Conservation (phyloP, 2,329 filamentous ascomycete genomes). For the Hypoxylon sp. region DNA sequence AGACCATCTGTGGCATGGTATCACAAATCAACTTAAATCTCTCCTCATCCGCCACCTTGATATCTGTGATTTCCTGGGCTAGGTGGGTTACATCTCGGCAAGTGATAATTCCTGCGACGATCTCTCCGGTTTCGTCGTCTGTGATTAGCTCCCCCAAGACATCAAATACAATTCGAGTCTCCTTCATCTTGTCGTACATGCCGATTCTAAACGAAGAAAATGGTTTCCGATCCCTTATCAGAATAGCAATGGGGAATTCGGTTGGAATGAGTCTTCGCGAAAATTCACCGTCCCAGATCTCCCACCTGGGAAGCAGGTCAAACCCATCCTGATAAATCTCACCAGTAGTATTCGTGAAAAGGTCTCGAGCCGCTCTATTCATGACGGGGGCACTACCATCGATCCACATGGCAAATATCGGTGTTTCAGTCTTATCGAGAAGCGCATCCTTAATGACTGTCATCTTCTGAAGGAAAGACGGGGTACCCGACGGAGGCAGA, state of each 20-base stretch:
- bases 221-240: conserved; percentile 73
- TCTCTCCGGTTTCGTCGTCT: conserved; percentile 77
- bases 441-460: conserved; percentile 83
- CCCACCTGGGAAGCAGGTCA: conserved; percentile 73
- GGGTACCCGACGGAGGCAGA: conserved; percentile 67
- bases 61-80: conserved; percentile 76
- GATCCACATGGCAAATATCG: conserved; percentile 85
- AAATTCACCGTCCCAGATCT: conserved; percentile 77
- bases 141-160: conserved; percentile 76
- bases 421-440: conserved; percentile 80
- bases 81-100: conserved; percentile 81
- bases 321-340: conserved; percentile 62
- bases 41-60: conserved; percentile 79
- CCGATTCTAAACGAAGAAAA: conserved; percentile 74
- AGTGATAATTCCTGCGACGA: conserved; percentile 79
- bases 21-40: conserved; percentile 84
- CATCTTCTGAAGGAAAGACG: conserved; percentile 80
- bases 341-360: conserved; percentile 64
- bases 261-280: conserved; percentile 67
- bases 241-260: conserved; percentile 76
- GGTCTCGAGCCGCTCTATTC: conserved; percentile 73
- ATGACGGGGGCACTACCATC: conserved; percentile 81
- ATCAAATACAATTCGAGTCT: conserved; percentile 72
- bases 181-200: conserved; percentile 69
- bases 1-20: conserved; percentile 79